Evolutionary conservation across 2,329 filamentous ascomycete species (phyloP).

Genomic region (Metarhizium sp.): DNA sequence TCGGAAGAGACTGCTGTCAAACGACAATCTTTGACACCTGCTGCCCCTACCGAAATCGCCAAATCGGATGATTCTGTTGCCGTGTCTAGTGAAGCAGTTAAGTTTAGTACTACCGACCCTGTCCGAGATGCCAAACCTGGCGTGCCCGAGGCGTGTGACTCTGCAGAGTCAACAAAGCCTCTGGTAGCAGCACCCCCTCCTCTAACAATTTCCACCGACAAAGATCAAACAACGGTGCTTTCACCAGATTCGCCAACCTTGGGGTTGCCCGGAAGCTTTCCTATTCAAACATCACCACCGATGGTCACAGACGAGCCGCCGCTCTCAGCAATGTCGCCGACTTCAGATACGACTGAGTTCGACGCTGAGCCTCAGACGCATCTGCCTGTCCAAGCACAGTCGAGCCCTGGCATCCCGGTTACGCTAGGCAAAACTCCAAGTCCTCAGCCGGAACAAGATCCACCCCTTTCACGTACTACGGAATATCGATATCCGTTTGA

Average conservation of each 20-base stretch:
- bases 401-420: constrained; percentile 15
- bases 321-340: constrained; percentile 47
- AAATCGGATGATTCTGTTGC: not conserved
- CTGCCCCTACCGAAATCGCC: not conserved
- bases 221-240: not conserved
- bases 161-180: not conserved
- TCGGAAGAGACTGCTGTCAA: constrained; percentile 11
- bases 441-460: constrained; percentile 15
- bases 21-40: constrained; percentile 22
- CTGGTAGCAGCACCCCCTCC: constrained; percentile 1
- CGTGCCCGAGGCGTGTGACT: not conserved
- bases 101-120: not conserved
- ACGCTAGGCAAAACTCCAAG: constrained; percentile 19
- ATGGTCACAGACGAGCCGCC: constrained; percentile 38
- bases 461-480: constrained; percentile 18
- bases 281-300: constrained; percentile 26
- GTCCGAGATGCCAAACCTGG: not conserved
- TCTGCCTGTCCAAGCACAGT: constrained; percentile 28
- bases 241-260: constrained; percentile 53
- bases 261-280: constrained; percentile 56
- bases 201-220: not conserved
- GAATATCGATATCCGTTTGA: constrained; percentile 44
- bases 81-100: not conserved
- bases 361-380: constrained; percentile 63
- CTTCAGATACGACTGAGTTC: constrained; percentile 59